Evolutionary conservation across 2,329 filamentous ascomycete species (phyloP).

Genomic region (Venturiaceae sp.): DNA sequence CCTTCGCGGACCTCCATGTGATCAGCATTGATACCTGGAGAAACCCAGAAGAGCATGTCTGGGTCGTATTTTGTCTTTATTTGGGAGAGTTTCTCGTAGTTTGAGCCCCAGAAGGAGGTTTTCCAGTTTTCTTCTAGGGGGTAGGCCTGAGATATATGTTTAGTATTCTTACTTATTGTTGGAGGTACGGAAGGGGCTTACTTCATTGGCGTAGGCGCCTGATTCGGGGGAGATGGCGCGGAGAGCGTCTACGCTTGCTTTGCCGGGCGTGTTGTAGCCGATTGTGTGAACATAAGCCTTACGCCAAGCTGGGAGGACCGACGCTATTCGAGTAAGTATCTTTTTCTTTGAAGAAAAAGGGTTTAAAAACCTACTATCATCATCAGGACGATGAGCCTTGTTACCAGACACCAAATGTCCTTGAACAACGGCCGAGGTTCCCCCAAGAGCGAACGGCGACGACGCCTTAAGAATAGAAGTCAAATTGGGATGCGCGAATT

Average conservation of each 20-base stretch:
- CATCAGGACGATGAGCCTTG: background rate
- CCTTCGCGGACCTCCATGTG: slow-evolving; percentile 3
- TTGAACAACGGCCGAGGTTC: background rate
- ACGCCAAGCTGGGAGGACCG: slow-evolving; percentile 4
- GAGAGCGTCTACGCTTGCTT: background rate
- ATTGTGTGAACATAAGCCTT: slow-evolving; percentile 1
- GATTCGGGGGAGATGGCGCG: slow-evolving; percentile 3
- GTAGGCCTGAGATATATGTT: slow-evolving; percentile 35
- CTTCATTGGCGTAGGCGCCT: slow-evolving; percentile 7
- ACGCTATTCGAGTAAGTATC: background rate
- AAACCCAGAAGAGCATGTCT: slow-evolving; percentile 35
- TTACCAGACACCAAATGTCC: slow-evolving; percentile 1
- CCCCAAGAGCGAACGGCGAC: background rate
- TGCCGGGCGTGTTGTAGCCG: background rate
- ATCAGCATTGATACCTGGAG: slow-evolving; percentile 7
- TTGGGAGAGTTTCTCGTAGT: slow-evolving; percentile 6
- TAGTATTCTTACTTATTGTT: slow-evolving; percentile 16
- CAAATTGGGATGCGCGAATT: slow-evolving; percentile 2
- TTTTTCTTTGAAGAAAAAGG: too few relatives aligned
- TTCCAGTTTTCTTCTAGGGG: slow-evolving; percentile 7
- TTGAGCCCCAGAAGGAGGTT: slow-evolving; percentile 8
- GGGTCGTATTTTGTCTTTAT: slow-evolving; percentile 10
- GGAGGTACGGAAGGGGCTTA: background rate
- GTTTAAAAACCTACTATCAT: background rate
- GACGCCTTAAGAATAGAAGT: background rate